Base-by-base conservation (phyloP, 2,329 filamentous ascomycete genomes). In the Diplodia sapinea region DNA sequence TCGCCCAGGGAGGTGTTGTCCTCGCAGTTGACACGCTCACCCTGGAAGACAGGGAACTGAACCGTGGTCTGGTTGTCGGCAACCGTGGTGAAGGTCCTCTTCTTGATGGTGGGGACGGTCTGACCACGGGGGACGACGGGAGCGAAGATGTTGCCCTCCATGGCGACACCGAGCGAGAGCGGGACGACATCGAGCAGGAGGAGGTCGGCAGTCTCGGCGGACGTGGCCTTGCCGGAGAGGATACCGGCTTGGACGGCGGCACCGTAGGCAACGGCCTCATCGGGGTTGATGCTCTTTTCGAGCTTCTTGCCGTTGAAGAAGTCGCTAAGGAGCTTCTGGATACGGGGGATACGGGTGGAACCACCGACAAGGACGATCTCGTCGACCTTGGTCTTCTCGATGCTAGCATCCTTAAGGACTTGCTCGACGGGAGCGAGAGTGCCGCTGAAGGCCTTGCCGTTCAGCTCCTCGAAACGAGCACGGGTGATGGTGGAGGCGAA, bases 251-350 rank as follows among this genome's bases (percentile, higher is more conserved):
- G 95, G 71, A 99, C 94, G 76, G 95, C 95, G 73, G 95, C 95
- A 89, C 95, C 95, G 84, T 97, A 97, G 76, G 95, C 95, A 78
- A 99, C 95, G 75, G 95, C 95, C 88, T 99, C 95, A 80, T 99
- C 95, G 77, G 95, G 95, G 89, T 99, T 99, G 87, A 98, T 98
- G 87, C 92, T 95, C 85, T 97, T 98, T 89, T 98, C 94, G 74
- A 97, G 92, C 91, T 99, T 97, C 93, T 99, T 99, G 84, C 94
- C 94, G 81, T 96, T 92, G 86, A 99, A 99, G 89, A 94, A 97
- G 84, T 99, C 95, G 85, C 90, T 94, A 74, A 99, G 90, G 73
- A 99, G 91, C 89, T 98, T 98, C 90, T 99, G 95, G 82, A 99
- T 96, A 82, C 90, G 89, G 79, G 95, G 95, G 76, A 99, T 99